phyloP scores from a whole-genome alignment of 2,329 filamentous ascomycete genomes.

The Fusarium buxicola region DNA sequence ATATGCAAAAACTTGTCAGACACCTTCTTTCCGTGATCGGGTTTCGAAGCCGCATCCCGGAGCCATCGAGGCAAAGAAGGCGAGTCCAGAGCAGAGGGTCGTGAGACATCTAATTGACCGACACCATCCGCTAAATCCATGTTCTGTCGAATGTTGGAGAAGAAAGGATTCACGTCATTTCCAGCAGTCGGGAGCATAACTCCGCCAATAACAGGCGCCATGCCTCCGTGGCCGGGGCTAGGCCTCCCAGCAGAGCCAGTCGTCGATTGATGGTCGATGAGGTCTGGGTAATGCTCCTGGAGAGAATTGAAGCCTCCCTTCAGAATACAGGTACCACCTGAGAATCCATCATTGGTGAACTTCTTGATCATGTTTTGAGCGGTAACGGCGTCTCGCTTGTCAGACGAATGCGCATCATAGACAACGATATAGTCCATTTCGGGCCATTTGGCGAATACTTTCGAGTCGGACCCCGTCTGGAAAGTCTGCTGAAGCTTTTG shows the following conservation, averaged over 20 bases:
- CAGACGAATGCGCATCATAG: conserved; percentile 82
- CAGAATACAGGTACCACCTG: conserved; percentile 78
- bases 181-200: conserved; percentile 81
- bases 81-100: conserved; percentile 59
- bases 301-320: conserved; percentile 86
- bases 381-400: conserved; percentile 82
- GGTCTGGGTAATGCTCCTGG: conserved; percentile 71
- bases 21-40: conserved; percentile 81
- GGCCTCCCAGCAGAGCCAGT: conserved; percentile 56
- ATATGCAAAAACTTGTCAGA: conserved; percentile 87
- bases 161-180: conserved; percentile 86
- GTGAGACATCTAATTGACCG: conserved; percentile 75
- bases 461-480: conserved; percentile 74
- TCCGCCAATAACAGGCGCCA: conserved; percentile 85
- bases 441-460: conserved; percentile 81
- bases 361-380: conserved; percentile 93
- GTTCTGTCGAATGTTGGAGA: conserved; percentile 95
- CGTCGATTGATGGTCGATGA: conserved; percentile 66
- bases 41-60: conserved; percentile 70
- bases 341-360: conserved; percentile 86
- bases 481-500: conserved; percentile 91
- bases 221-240: conserved; percentile 57
- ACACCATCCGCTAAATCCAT: conserved; percentile 95
- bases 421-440: conserved; percentile 82
- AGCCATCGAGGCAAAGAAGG: conserved; percentile 81